Conservation (phyloP, 768 basidiomycete species). For the Pluteus cervinus region DNA sequence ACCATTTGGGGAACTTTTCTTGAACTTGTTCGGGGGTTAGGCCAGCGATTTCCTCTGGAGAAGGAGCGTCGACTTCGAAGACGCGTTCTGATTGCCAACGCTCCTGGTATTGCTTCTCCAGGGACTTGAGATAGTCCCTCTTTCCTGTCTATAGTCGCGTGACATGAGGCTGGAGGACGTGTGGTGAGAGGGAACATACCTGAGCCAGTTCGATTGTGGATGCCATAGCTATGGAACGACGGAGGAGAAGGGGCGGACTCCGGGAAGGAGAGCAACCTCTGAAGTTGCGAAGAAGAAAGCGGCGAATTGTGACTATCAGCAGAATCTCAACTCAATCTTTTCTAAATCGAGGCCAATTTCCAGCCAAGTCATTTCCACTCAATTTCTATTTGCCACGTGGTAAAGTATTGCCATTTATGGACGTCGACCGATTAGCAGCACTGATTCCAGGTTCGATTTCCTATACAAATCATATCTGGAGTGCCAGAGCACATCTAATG, state of each 20-base stretch:
- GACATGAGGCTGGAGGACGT: background rate
- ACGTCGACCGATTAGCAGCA: no score
- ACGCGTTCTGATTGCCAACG: constrained; percentile 71
- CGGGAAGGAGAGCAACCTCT: constrained; percentile 11
- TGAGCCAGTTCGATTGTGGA: constrained; percentile 64
- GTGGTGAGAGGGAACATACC: constrained; percentile 25
- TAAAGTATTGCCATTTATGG: no score
- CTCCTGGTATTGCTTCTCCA: constrained; percentile 83
- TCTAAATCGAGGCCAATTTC: no score
- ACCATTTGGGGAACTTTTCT: constrained; percentile 89
- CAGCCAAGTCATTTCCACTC: no score
- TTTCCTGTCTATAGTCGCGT: constrained; percentile 76
- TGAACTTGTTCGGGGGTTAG: constrained; percentile 61
- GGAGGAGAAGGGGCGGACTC: constrained; percentile 3
- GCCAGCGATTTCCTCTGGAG: constrained; percentile 54
- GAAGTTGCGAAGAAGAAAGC: constrained; percentile 7
- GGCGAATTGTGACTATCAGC: no score
- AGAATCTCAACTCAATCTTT: no score
- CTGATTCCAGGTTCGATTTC: no score
- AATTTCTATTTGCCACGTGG: no score
- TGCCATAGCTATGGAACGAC: constrained; percentile 31
- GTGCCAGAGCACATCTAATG: no score
- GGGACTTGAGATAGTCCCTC: constrained; percentile 75
- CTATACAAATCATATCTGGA: no score
- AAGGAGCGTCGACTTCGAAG: constrained; percentile 84